Percentiles rank a stretch among this genome's conserved stretches.
Conservation (phyloP, 768 basidiomycete species). For the Hericium coralloides region DNA sequence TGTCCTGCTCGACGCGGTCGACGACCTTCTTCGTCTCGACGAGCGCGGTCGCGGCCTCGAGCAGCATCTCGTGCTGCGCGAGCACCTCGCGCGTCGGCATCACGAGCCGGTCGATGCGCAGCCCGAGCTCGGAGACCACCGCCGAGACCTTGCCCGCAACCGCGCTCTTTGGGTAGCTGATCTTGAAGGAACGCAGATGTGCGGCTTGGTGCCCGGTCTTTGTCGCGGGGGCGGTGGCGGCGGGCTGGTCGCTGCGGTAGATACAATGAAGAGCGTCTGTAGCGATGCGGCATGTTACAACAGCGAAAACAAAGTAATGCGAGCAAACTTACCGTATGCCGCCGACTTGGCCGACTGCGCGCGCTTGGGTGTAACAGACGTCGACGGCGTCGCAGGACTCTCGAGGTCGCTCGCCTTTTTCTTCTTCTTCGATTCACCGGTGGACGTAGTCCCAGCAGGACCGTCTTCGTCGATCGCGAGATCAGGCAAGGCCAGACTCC, state of each 20-base stretch:
- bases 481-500: constrained; percentile 80
- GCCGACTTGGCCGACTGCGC: constrained; percentile 47
- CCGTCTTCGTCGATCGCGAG: constrained; percentile 60
- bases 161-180: constrained; percentile 70
- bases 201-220: constrained; percentile 75
- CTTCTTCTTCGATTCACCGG: constrained; percentile 42
- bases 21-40: constrained; percentile 86
- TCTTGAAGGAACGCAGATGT: constrained; percentile 78
- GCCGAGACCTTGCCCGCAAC: constrained; percentile 64
- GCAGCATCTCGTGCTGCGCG: constrained; percentile 59
- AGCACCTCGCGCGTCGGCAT: constrained; percentile 91
- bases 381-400: constrained; percentile 41
- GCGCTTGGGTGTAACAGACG: constrained; percentile 8
- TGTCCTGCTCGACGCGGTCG: constrained; percentile 83
- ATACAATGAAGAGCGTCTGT: constrained; percentile 69
- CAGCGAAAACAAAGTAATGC: background rate
- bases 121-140: constrained; percentile 66
- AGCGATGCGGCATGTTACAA: constrained; percentile 6
- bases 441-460: constrained; percentile 11
- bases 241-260: constrained; percentile 49
- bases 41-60: constrained; percentile 63
- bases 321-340: constrained; percentile 39
- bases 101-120: constrained; percentile 67
- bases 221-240: constrained; percentile 43
- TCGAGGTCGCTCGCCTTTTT: constrained; percentile 46